Base-by-base conservation (phyloP, 2,329 filamentous ascomycete species). In the Akanthomyces lecanii region DNA sequence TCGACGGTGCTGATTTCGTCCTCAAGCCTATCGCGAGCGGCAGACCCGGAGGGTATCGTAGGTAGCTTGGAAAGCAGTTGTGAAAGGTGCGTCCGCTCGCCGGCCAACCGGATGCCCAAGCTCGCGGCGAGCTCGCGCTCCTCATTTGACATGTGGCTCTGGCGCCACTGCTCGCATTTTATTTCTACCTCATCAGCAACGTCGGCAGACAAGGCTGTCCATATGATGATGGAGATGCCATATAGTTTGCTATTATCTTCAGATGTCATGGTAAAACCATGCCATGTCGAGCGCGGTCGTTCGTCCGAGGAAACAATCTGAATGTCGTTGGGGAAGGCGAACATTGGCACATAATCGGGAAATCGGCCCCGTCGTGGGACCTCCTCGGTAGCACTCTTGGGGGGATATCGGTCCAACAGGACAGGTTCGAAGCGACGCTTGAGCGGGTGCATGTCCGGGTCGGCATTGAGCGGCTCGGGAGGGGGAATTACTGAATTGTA, bases 301-400 rank as follows among this genome's bases (percentile, higher is more conserved):
- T 97, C 92, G 71, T 99, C 95, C 1, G 93, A 93, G 1, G 95
- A 97, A 11, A 98, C 91, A 59, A 99, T 95, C 66, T 92, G 92
- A 69, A 99, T 95, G 74, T 99, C 95, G 75, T 98, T 97, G 52
- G 95, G 95, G 71, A 98, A 99, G 61, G 95, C 93, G 76, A 99
- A 99, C 95, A 99, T 98, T 63, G 95, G 95, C 21, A 99, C 92
- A 71, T 97, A 99, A 73, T 99, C 95, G 0, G 95, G 95, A 72
- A 99, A 98, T 63, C 85, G 88, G 61, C 92, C 92, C 71, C 95
- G 85, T 70, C 89, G 84, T 68, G 90, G 86, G 58, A 89, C 76
- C 69, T 97, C 93, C 64, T 97, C 92, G 25, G 87, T 82, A 72
- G 92, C 89, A 67, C 86, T 85, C 73, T 92, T 91, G 18, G 92